Conservation (phyloP, 306 rosid species). For the Lathyrus tuberosus region DNA sequence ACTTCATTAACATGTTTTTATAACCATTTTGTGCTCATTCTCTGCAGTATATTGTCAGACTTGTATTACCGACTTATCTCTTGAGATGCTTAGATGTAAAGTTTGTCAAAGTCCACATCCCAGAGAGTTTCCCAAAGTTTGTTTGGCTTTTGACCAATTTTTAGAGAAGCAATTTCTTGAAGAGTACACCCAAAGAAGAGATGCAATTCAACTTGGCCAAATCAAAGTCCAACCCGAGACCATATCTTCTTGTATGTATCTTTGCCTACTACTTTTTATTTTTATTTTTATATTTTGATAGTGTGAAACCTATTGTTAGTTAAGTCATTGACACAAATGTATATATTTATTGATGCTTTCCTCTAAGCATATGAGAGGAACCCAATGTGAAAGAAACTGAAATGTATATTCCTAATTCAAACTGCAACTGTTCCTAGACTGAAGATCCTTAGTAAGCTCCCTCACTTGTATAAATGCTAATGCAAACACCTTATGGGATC, state of each 20-base stretch:
- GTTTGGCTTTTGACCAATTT: slow-evolving; percentile 64
- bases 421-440: background rate
- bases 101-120: slow-evolving; percentile 76
- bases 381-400: background rate
- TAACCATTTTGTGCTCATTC: slow-evolving; percentile 25
- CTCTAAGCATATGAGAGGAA: background rate
- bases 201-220: slow-evolving; percentile 47
- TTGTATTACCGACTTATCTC: slow-evolving; percentile 49
- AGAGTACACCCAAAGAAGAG: slow-evolving; percentile 62
- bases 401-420: background rate
- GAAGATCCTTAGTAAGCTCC: no score
- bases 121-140: slow-evolving; percentile 70
- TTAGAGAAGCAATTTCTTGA: slow-evolving; percentile 64
- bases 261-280: slow-evolving; percentile 20
- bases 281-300: slow-evolving; percentile 15
- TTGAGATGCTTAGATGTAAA: slow-evolving; percentile 62
- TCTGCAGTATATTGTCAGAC: slow-evolving; percentile 65
- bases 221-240: slow-evolving; percentile 42
- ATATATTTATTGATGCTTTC: background rate
- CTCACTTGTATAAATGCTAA: no score
- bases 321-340: background rate
- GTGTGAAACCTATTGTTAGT: background rate
- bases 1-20: slow-evolving; percentile 15
- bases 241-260: slow-evolving; percentile 50
- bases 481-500: no score